Evolutionary conservation across 2,329 filamentous ascomycete species (phyloP).

Genomic region (Pseudogymnoascus sp.): DNA sequence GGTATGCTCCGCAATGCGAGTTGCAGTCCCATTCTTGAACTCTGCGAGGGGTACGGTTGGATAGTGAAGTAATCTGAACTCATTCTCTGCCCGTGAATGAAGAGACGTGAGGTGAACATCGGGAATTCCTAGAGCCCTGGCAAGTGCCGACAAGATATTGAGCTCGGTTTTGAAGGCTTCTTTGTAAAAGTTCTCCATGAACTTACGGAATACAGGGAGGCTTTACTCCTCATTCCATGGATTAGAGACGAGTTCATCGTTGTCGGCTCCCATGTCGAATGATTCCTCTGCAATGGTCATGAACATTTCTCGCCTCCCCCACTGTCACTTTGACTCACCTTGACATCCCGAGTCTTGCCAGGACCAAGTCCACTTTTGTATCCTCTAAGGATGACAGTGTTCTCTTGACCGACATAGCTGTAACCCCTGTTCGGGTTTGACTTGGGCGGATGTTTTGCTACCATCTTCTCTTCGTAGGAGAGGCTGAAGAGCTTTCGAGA

Average conservation of each 20-base stretch:
- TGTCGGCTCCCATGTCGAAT: slow-evolving; percentile 43
- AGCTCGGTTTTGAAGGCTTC: slow-evolving; percentile 35
- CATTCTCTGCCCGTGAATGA: slow-evolving; percentile 49
- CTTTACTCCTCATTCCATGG: slow-evolving; percentile 39
- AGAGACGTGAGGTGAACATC: slow-evolving; percentile 35
- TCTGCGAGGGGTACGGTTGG: slow-evolving; percentile 38
- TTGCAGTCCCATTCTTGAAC: slow-evolving; percentile 34
- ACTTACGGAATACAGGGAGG: slow-evolving; percentile 38
- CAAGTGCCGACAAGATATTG: slow-evolving; percentile 38
- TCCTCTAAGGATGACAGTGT: neutral
- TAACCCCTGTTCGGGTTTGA: neutral
- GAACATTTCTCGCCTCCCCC: neutral
- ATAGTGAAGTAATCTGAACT: slow-evolving; percentile 53
- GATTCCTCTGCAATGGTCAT: slow-evolving; percentile 34
- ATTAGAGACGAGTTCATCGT: slow-evolving; percentile 36
- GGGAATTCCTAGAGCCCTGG: slow-evolving; percentile 39
- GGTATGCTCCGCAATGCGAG: slow-evolving; percentile 44
- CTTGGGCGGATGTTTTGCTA: slow-evolving; percentile 36
- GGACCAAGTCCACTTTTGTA: neutral
- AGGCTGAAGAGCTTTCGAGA: neutral
- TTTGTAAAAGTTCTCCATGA: slow-evolving; percentile 43
- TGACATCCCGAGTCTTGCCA: neutral
- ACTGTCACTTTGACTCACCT: neutral
- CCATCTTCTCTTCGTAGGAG: slow-evolving; percentile 35
- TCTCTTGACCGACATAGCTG: neutral